These are phyloP conservation scores for Silene coronaria DNA, from an alignment of 179 eudicot genomes.

Conservation along the genomic window DNA sequence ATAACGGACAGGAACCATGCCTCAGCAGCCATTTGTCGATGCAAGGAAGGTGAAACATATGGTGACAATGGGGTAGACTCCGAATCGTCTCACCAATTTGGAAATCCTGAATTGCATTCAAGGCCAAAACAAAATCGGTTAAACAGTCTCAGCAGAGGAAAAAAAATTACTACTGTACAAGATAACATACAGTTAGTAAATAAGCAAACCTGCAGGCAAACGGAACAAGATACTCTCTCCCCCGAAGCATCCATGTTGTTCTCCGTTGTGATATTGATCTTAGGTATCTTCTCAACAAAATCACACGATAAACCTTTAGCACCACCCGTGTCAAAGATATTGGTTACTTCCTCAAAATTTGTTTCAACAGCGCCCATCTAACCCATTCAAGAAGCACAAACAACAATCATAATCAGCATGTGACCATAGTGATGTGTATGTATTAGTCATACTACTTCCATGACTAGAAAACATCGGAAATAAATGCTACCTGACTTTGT, in stretches of 20 bases:
- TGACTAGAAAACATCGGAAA: neutral
- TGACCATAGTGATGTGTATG: neutral
- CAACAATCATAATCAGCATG: neutral
- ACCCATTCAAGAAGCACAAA: neutral
- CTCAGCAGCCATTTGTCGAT: conserved; percentile 83
- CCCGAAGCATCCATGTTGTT: conserved; percentile 72
- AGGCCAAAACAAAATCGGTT: neutral
- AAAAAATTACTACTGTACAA: neutral
- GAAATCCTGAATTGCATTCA: conserved; percentile 54
- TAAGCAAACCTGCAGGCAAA: conserved; percentile 80
- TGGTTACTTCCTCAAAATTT: conserved; percentile 65
- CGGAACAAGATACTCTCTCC: conserved; percentile 80
- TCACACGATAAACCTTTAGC: conserved; percentile 80
- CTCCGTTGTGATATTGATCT: conserved; percentile 53
- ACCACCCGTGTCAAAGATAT: conserved; percentile 74
- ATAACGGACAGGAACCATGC: conserved; percentile 87
- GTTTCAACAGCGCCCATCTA: conserved; percentile 96
- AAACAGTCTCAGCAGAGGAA: neutral
- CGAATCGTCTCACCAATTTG: conserved; percentile 73
- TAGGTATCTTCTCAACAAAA: conserved; percentile 82
- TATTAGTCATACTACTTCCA: neutral
- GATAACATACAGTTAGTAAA: neutral
- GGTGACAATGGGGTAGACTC: conserved; percentile 79
- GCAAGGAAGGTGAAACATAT: conserved; percentile 89
- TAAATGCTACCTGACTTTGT: conserved; percentile 79